Base-by-base conservation (phyloP, 192 early-diverging fungal genomes). In the Phlyctochytrium planicorne region DNA sequence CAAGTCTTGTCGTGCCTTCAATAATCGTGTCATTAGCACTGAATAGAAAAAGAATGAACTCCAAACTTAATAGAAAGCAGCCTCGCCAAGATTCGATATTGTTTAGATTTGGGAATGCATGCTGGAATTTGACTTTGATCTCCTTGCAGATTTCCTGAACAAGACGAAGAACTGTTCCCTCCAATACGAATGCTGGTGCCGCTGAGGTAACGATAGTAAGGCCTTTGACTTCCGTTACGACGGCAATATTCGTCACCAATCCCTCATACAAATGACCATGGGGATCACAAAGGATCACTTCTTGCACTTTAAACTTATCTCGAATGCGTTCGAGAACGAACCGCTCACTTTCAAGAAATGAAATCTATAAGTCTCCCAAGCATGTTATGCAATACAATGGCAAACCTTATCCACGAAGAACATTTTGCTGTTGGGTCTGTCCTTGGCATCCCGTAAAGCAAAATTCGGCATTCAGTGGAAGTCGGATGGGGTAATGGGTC, bases 191-290 rank as follows among this genome's bases (percentile, higher is more conserved):
- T n/a, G 40, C 10, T n/a, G 40, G 40, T 14, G 40, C 12, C 10
- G 40, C 40, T n/a, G n/a, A n/a, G n/a, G n/a, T n/a, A n/a, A n/a
- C n/a, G n/a, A n/a, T n/a, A n/a, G n/a, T n/a, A n/a, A n/a, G n/a
- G n/a, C n/a, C n/a, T n/a, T n/a, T n/a, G 10, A 14, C 40, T 50
- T 50, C n/a, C n/a, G n/a, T 14, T n/a, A 50, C 40, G n/a, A 50
- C 40, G 12, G 40, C 40, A n/a, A 50, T 14, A n/a, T 50, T 50
- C n/a, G 40, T 50, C 40, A n/a, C n/a, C 40, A 50, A n/a, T 14
- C 40, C 40, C n/a, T 50, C 40, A n/a, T 50, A 50, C 40, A 50
- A 10, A n/a, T n/a, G n/a, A n/a, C 40, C 40, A 50, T 50, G 40
- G 12, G 40, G 40, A 50, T 50, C 40, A 50, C 10, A 10, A 10